Percentiles rank a stretch among this genome's conserved stretches.
phyloP scores from a whole-genome alignment of 164 flowering plant species.

The Vitis riparia region DNA sequence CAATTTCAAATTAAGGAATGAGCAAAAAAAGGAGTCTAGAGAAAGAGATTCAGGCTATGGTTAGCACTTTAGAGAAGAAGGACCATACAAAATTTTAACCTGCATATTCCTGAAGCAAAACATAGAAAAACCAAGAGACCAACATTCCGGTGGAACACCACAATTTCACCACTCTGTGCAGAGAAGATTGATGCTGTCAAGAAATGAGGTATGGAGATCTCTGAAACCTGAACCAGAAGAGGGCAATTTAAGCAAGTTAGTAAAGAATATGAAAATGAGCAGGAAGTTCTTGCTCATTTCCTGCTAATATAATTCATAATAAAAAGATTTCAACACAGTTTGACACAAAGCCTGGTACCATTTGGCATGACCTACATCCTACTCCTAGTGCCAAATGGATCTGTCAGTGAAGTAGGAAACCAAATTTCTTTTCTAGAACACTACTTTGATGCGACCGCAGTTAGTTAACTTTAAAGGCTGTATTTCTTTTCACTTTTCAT shows the following conservation, averaged over 20 bases:
- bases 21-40: not conserved
- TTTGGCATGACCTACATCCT: too few species aligned
- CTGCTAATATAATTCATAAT: too few species aligned
- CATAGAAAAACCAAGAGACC: constrained; percentile 59
- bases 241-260: not conserved
- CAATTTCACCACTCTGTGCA: constrained; percentile 63
- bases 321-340: too few species aligned
- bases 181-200: constrained; percentile 87
- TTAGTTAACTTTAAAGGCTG: too few species aligned
- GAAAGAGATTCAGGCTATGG: not conserved
- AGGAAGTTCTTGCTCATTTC: too few species aligned
- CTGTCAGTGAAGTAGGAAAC: too few species aligned
- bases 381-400: too few species aligned
- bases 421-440: too few species aligned
- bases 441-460: too few species aligned
- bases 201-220: constrained; percentile 85
- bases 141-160: constrained; percentile 64
- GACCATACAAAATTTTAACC: constrained; percentile 81
- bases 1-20: not conserved
- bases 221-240: constrained; percentile 55
- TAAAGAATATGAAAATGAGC: not conserved
- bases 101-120: constrained; percentile 76
- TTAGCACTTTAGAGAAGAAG: constrained; percentile 19
- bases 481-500: too few species aligned
- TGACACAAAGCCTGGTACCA: too few species aligned